These are phyloP conservation scores for Chlamydomonas sp. DNA, from an alignment of 139 green algal genomes.

Conservation along the genomic window DNA sequence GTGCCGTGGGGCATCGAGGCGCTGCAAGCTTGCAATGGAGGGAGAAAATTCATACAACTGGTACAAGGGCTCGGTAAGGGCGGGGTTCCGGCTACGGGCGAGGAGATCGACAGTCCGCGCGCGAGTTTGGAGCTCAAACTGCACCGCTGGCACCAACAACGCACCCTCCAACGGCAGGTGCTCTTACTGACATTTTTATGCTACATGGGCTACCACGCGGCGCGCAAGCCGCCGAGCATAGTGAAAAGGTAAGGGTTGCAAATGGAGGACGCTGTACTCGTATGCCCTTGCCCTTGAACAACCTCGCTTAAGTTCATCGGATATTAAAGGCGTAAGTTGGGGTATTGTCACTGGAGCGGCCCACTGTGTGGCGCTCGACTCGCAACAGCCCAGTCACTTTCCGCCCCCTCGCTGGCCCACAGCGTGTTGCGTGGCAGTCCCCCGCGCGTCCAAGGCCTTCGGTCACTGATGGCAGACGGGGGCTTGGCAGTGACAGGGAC, in stretches of 20 bases:
- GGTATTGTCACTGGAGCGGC: too few relatives aligned
- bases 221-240: constrained; percentile 90
- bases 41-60: constrained; percentile 45
- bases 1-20: constrained; percentile 48
- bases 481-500: background rate
- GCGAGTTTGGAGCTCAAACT: too few relatives aligned
- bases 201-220: constrained; percentile 93
- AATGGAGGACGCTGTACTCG: background rate
- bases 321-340: too few relatives aligned
- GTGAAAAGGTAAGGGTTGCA: constrained; percentile 80
- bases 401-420: background rate
- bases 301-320: too few relatives aligned
- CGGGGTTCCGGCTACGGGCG: background rate
- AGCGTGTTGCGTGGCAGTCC: constrained; percentile 16
- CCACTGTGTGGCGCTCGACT: too few relatives aligned
- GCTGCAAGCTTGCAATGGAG: constrained; percentile 36
- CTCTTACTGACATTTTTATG: constrained; percentile 91
- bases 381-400: background rate
- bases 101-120: constrained; percentile 9
- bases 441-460: background rate
- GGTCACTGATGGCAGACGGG: background rate
- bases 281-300: background rate
- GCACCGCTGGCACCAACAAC: too few relatives aligned
- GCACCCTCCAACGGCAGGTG: constrained; percentile 53
- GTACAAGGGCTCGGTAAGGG: constrained; percentile 35